phyloP scores from a whole-genome alignment of 2,329 filamentous ascomycete genomes.

The Drechmeria coniospora region DNA sequence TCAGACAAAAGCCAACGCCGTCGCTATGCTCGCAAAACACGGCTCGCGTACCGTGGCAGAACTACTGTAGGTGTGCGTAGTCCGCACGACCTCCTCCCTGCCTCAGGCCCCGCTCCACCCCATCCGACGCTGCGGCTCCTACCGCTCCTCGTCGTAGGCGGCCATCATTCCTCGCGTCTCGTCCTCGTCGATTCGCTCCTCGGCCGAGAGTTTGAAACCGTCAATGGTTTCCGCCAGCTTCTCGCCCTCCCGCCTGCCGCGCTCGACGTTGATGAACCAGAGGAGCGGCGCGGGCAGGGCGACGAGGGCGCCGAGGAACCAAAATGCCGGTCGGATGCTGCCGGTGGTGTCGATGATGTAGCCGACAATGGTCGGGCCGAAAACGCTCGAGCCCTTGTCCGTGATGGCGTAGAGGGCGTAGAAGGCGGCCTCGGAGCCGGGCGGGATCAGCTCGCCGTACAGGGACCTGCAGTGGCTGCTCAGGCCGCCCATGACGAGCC shows the following conservation, averaged over 20 bases:
- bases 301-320: constrained; percentile 77
- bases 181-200: constrained; percentile 4
- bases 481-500: constrained; percentile 84
- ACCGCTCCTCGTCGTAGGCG: constrained; percentile 3
- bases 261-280: constrained; percentile 69
- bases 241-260: constrained; percentile 54
- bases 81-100: too few relatives aligned
- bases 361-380: constrained; percentile 87
- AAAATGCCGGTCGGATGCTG: constrained; percentile 75
- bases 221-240: constrained; percentile 46
- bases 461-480: constrained; percentile 84
- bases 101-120: too few relatives aligned
- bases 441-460: constrained; percentile 86
- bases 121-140: background rate
- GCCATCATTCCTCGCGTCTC: constrained; percentile 7
- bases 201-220: constrained; percentile 24
- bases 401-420: constrained; percentile 96
- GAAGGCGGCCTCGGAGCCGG: constrained; percentile 88
- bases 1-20: constrained; percentile 8
- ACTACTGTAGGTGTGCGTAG: too few relatives aligned
- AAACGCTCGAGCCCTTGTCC: constrained; percentile 87
- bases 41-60: background rate
- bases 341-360: constrained; percentile 76
- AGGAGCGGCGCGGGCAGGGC: constrained; percentile 73
- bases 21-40: constrained; percentile 8